Conservation (phyloP, 2,329 filamentous ascomycete genomes). For the Malbranchea zuffiana region DNA sequence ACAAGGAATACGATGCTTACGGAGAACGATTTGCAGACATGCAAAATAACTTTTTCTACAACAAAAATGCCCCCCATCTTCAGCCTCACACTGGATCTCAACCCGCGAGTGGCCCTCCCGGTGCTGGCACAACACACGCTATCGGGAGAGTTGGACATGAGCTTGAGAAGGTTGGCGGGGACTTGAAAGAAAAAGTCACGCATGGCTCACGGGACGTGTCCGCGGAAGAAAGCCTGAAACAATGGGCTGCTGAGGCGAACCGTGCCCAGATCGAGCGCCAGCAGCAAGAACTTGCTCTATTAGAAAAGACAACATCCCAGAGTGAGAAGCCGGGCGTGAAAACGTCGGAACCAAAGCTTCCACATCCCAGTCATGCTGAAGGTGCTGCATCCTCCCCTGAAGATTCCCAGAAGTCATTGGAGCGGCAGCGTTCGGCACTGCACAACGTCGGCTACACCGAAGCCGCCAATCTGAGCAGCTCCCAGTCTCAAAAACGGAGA, state of each 20-base stretch:
- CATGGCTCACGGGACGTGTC: slow-evolving; percentile 14
- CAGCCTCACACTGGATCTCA: slow-evolving; percentile 29
- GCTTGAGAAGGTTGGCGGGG: slow-evolving; percentile 22
- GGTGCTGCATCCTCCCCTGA: slow-evolving; percentile 17
- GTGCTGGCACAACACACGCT: slow-evolving; percentile 19
- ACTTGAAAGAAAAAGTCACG: slow-evolving; percentile 24
- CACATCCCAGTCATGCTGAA: slow-evolving; percentile 18
- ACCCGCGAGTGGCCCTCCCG: slow-evolving; percentile 29
- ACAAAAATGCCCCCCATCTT: slow-evolving; percentile 14
- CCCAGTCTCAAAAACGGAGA: slow-evolving; percentile 29
- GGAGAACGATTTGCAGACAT: slow-evolving; percentile 62
- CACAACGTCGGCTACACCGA: slow-evolving; percentile 32
- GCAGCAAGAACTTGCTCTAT: slow-evolving; percentile 21
- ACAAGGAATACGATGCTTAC: slow-evolving; percentile 73
- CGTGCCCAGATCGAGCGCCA: slow-evolving; percentile 26
- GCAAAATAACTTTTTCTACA: slow-evolving; percentile 44
- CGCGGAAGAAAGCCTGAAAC: slow-evolving; percentile 27
- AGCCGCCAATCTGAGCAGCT: slow-evolving; percentile 28
- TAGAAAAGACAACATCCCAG: slow-evolving; percentile 24
- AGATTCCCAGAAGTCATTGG: slow-evolving; percentile 20
- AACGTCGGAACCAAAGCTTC: slow-evolving; percentile 20
- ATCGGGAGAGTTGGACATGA: slow-evolving; percentile 15
- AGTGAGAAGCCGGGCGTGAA: slow-evolving; percentile 37
- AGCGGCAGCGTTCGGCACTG: slow-evolving; percentile 23
- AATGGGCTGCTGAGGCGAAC: slow-evolving; percentile 26